These are phyloP conservation scores for Mycena pura DNA, from an alignment of 768 basidiomycete genomes.

Conservation along the genomic window DNA sequence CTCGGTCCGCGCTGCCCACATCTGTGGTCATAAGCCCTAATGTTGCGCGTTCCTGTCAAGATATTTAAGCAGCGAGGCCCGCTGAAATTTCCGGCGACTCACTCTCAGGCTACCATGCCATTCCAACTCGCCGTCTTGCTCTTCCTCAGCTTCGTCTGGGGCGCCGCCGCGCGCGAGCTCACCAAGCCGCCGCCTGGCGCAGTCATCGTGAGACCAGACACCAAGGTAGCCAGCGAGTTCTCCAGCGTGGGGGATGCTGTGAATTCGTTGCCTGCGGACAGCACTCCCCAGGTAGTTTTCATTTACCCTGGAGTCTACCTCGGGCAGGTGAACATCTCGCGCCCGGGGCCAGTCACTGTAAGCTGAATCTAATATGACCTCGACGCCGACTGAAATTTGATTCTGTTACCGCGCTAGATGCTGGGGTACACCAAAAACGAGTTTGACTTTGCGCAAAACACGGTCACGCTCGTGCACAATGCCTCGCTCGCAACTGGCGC, in stretches of 20 bases:
- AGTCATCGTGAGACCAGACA: conserved; percentile 28
- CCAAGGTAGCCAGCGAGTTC: conserved; percentile 26
- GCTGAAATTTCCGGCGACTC: no score
- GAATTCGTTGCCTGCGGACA: conserved; percentile 31
- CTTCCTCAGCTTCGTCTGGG: no score
- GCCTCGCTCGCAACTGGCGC: conserved; percentile 21
- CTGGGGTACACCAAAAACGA: conserved; percentile 29
- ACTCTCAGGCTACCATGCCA: no score
- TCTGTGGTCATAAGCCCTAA: no score
- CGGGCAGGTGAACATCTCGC: conserved; percentile 34
- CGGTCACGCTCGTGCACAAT: conserved; percentile 23
- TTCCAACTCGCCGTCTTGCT: no score
- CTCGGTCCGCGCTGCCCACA: no score
- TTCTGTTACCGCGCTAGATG: conserved; percentile 13
- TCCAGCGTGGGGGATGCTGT: conserved; percentile 31
- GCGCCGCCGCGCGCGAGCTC: neutral
- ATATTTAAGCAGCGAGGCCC: no score
- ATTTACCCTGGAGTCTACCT: conserved; percentile 36
- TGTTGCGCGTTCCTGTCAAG: no score
- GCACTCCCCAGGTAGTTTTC: conserved; percentile 31
- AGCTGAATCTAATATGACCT: neutral
- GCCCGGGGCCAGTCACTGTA: conserved; percentile 34
- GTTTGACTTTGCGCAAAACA: conserved; percentile 18
- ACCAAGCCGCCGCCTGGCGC: conserved; percentile 30
- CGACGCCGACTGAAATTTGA: neutral